These are phyloP conservation scores for Suhomyces choctaworum DNA, from an alignment of 1,139 yeast species.

Conservation along the genomic window DNA sequence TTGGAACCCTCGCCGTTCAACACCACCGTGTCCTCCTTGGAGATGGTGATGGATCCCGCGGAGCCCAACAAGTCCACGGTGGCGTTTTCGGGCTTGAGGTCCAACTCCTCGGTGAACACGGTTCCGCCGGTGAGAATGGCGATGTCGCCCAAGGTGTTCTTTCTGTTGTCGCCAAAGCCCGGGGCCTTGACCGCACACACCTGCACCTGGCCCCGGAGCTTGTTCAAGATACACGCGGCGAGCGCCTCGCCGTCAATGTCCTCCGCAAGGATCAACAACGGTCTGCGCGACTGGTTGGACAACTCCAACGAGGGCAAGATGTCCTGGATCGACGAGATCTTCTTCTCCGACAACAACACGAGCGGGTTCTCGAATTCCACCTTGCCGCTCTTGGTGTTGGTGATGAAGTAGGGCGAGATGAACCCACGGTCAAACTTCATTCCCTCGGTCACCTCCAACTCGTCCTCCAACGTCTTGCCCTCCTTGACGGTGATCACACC, in stretches of 20 bases:
- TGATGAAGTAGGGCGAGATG: constrained; percentile 97
- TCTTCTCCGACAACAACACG: constrained; percentile 88
- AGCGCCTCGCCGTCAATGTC: constrained; percentile 98
- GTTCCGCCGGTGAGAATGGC: constrained; percentile 98
- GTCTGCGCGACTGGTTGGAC: constrained; percentile 94
- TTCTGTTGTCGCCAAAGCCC: constrained; percentile 99
- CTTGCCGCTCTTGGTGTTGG: constrained; percentile 94
- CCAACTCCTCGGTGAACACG: constrained; percentile 97
- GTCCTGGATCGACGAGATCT: constrained; percentile 90
- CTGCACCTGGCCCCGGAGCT: constrained; percentile 98
- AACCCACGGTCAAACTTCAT: constrained; percentile 99
- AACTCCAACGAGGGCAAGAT: constrained; percentile 92
- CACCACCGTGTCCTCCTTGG: constrained; percentile 96
- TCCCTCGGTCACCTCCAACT: constrained; percentile 97
- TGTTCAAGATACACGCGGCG: constrained; percentile 98
- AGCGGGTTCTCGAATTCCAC: constrained; percentile 97
- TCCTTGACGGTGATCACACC: constrained; percentile 98
- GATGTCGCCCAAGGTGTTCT: constrained; percentile 95
- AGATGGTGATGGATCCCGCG: constrained; percentile 89
- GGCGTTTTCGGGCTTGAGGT: constrained; percentile 95
- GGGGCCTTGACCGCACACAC: constrained; percentile 99
- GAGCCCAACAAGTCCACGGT: constrained; percentile 90
- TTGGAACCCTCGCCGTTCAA: constrained; percentile 95
- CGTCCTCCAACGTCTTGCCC: constrained; percentile 96
- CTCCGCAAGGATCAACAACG: constrained; percentile 92